A percentile compares a stretch with the other conserved stretches of the same genome.
Conservation (phyloP, 106 monocot species). For the Dendrobium huoshanense region DNA sequence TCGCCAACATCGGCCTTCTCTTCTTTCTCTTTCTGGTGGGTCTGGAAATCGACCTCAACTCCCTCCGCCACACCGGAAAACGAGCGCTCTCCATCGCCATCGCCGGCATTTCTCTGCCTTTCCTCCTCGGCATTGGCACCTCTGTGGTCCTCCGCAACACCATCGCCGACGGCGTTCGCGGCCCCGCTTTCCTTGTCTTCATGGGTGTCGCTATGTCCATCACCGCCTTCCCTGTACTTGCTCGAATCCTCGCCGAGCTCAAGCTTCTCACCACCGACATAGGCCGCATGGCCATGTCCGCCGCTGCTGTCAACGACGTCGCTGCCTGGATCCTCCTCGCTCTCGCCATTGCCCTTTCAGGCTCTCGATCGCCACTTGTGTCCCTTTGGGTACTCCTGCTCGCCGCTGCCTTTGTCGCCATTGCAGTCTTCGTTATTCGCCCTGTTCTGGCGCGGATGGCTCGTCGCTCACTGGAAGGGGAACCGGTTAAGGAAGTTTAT, state of each 20-base stretch:
- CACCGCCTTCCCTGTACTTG: slow-evolving; percentile 39
- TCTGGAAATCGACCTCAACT: slow-evolving; percentile 32
- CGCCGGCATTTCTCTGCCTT: slow-evolving; percentile 30
- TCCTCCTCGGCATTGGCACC: slow-evolving; percentile 31
- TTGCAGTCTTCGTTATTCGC: too few species aligned
- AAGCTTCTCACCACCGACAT: slow-evolving; percentile 38
- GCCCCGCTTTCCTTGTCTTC: slow-evolving; percentile 33
- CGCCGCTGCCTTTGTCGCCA: slow-evolving; percentile 15
- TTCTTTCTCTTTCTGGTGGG: slow-evolving; percentile 42
- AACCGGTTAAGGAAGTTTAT: slow-evolving; percentile 36
- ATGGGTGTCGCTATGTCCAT: slow-evolving; percentile 47
- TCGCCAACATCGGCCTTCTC: slow-evolving; percentile 39
- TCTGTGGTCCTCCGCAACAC: slow-evolving; percentile 32
- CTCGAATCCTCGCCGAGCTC: slow-evolving; percentile 41
- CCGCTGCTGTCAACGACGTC: slow-evolving; percentile 33
- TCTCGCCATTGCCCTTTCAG: slow-evolving; percentile 37
- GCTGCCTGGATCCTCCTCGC: slow-evolving; percentile 41
- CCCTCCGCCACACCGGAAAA: slow-evolving; percentile 34
- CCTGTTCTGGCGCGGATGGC: slow-evolving; percentile 33
- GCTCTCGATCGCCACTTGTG: slow-evolving; percentile 14
- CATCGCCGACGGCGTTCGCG: slow-evolving; percentile 14
- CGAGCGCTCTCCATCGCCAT: slow-evolving; percentile 21
- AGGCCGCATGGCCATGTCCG: slow-evolving; percentile 41
- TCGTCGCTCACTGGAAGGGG: slow-evolving; percentile 30
- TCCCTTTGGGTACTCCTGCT: slow-evolving; percentile 37